Base-by-base conservation (phyloP, 1,284 basidiomycete genomes). In the Sporisorium scitamineum region DNA sequence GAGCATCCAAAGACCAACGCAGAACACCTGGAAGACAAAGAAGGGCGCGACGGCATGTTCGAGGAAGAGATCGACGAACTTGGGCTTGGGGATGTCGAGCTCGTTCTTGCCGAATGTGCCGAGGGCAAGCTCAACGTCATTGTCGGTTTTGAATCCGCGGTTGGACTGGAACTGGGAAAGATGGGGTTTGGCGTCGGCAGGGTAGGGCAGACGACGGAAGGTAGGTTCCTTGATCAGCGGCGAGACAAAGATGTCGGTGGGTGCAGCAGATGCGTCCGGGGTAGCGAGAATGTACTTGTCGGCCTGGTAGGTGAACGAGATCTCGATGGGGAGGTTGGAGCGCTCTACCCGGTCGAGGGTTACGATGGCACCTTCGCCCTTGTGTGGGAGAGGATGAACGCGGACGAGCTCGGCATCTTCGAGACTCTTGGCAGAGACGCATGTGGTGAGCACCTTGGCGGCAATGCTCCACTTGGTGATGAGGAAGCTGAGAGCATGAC, bases 251-350 rank as follows among this genome's bases (percentile, higher is more conserved):
- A 84, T 78, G 44, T 78, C 74, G 27, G 80, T 79, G 24, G 75
- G 54, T 4, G 80, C 62, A 24, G 84, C 83, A n/a, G 66, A 64
- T 7, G 80, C 61, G 60, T 85, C 82, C 6, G 83, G 83, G 14
- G 89, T 88, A 47, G 90, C 88, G 52, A 92, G 90, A 61, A 94
- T 90, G 85, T 97, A 99, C 54, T 94, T 95, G 87, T 99, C 96
- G 60, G 93, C 91, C 86, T 99, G 95, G 86, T 98, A 99, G 85
- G 89, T 92, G 89, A 99, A 98, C 18, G 92, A 93, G 85, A 93
- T 93, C 91, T 90, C 55, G 88, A 87, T 26, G 44, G 76, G 74
- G 42, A 80, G 61, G 53, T 78, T 65, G 48, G 74, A 59, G 24
- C 69, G 42, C 80, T 86, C 45, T 44, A 87, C 86, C 62, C 88